Evolutionary conservation across 305 asterid species (phyloP).

Genomic region (Petunia hybrid): DNA sequence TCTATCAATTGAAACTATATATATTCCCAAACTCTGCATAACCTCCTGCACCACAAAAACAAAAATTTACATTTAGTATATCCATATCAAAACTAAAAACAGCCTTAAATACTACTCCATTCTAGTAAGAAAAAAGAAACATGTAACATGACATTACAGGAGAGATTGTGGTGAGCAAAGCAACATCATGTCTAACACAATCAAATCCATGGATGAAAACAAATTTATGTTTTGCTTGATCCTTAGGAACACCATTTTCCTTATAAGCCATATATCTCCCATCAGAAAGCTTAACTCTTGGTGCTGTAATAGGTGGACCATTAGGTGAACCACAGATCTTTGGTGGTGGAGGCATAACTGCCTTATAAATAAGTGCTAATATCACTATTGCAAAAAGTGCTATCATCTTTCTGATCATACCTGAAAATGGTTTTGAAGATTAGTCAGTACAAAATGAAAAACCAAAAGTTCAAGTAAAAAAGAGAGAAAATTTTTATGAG

Average conservation of each 20-base stretch:
- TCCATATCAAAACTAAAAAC: not conserved
- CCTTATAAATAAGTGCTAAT: conserved; percentile 18
- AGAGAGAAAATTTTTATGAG: not conserved
- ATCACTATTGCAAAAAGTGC: conserved; percentile 10
- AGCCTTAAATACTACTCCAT: not conserved
- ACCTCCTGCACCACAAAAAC: conserved; percentile 47
- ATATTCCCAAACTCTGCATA: conserved; percentile 59
- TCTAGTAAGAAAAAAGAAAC: not conserved
- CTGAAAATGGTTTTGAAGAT: not conserved
- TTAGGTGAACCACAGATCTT: conserved; percentile 21
- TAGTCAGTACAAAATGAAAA: not conserved
- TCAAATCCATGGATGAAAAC: conserved; percentile 32
- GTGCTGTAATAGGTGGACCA: conserved; percentile 29
- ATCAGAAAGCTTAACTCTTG: conserved; percentile 25
- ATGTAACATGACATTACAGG: conserved; percentile 6
- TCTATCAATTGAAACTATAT: conserved; percentile 74
- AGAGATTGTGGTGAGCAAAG: conserved; percentile 26
- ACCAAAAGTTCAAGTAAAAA: not conserved
- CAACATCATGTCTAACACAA: conserved; percentile 34
- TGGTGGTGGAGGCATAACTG: not conserved
- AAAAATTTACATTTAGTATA: not conserved
- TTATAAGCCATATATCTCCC: conserved; percentile 31
- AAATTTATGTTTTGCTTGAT: conserved; percentile 20
- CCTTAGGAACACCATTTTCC: conserved; percentile 31
- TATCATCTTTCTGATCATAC: not conserved